These are phyloP conservation scores for Melaleuca quinquenervia DNA, from an alignment of 345 rosid species.

Conservation along the genomic window DNA sequence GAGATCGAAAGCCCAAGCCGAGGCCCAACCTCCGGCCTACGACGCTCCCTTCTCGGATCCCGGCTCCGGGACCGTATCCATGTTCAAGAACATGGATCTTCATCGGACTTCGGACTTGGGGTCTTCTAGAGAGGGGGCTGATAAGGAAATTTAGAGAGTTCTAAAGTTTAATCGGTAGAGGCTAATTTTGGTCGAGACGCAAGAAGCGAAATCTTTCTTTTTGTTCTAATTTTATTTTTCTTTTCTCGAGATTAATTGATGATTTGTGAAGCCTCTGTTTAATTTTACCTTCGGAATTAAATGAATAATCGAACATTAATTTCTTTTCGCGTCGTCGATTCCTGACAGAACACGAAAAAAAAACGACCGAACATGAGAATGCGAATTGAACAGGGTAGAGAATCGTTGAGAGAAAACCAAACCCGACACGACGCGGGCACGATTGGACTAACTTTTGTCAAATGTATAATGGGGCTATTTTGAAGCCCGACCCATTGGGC, in stretches of 20 bases:
- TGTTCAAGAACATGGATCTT: background rate
- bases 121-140: background rate
- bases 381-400: background rate
- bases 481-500: background rate
- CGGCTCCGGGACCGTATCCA: background rate
- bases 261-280: background rate
- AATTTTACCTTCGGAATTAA: background rate
- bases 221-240: background rate
- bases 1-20: conserved; percentile 19
- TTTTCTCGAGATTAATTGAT: background rate
- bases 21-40: conserved; percentile 6
- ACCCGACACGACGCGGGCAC: background rate
- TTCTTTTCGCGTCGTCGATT: background rate
- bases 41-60: background rate
- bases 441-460: background rate
- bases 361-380: background rate
- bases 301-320: background rate
- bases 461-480: background rate
- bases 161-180: background rate
- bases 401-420: background rate
- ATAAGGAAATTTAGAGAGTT: background rate
- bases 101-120: background rate
- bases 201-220: background rate
- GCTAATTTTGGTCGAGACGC: background rate
- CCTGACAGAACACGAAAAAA: background rate